A percentile compares a stretch with the other conserved stretches of the same genome.
phyloP scores from a whole-genome alignment of 345 rosid species.

The Eucalyptus urophylla region DNA sequence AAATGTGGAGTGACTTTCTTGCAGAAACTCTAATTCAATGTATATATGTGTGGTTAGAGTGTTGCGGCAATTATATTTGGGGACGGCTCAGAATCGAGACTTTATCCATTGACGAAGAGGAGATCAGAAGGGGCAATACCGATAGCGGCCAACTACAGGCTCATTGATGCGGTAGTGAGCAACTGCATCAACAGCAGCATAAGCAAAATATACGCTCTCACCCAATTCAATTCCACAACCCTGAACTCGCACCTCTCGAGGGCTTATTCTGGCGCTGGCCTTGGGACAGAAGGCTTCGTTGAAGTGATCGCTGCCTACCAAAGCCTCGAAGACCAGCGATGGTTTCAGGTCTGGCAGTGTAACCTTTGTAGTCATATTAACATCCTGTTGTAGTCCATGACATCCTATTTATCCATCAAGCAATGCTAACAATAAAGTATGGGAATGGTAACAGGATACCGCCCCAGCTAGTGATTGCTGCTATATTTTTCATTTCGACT shows the following conservation, averaged over 20 bases:
- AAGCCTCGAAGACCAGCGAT: constrained; percentile 52
- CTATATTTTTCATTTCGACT: neutral
- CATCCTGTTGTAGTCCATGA: neutral
- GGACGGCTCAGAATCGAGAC: constrained; percentile 51
- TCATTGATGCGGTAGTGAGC: constrained; percentile 73
- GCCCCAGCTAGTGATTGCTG: neutral
- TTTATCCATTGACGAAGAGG: constrained; percentile 67
- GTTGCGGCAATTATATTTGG: constrained; percentile 81
- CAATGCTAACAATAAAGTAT: neutral
- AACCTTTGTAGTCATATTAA: neutral
- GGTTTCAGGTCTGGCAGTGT: constrained; percentile 56
- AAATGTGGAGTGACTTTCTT: neutral
- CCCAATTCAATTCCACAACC: constrained; percentile 84
- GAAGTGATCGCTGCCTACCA: constrained; percentile 85
- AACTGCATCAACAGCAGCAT: constrained; percentile 85
- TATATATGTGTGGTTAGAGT: constrained; percentile 9
- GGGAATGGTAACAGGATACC: accelerated
- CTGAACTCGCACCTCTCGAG: constrained; percentile 70
- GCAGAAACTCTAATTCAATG: neutral
- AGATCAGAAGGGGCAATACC: constrained; percentile 87
- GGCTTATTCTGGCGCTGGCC: constrained; percentile 49
- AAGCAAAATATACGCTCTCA: constrained; percentile 68
- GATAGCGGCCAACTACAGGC: constrained; percentile 59
- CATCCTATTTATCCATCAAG: neutral
- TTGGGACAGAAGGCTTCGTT: constrained; percentile 54